A percentile compares a stretch with the other conserved stretches of the same genome.
Evolutionary conservation across 129 eudicot genomes (phyloP).

Genomic region (Artemisia argyi): DNA sequence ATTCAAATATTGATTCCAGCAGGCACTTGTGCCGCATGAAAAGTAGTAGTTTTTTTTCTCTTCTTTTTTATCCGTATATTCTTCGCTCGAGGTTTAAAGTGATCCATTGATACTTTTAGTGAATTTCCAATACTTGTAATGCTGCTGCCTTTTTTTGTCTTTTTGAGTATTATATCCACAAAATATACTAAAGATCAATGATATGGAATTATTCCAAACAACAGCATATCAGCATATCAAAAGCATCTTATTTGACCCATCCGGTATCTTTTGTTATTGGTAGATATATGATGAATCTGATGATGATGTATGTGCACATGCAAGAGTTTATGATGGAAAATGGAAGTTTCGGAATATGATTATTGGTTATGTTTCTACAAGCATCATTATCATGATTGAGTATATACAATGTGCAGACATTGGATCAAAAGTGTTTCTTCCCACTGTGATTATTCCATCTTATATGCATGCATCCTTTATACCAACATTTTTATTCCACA

Average conservation of each 20-base stretch:
- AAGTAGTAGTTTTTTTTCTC: conserved; percentile 7
- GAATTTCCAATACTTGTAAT: background rate
- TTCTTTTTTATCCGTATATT: conserved; percentile 11
- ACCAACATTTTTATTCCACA: conserved; percentile 26
- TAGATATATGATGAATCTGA: conserved; percentile 21
- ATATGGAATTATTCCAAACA: background rate
- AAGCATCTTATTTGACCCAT: background rate
- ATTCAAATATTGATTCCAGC: conserved; percentile 13
- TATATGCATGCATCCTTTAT: conserved; percentile 16
- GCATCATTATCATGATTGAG: conserved; percentile 21
- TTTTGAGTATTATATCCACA: background rate
- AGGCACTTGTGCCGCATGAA: conserved; percentile 24
- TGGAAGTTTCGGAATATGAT: conserved; percentile 30
- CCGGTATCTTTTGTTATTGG: background rate
- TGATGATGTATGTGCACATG: conserved; percentile 23
- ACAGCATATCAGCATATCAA: background rate
- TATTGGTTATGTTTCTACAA: conserved; percentile 24
- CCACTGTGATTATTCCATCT: conserved; percentile 21
- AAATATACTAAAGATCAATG: background rate
- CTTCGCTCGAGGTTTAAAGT: conserved; percentile 25
- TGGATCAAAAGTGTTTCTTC: conserved; percentile 28
- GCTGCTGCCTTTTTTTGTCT: background rate
- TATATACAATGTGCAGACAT: conserved; percentile 24
- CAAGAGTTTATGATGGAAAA: conserved; percentile 15
- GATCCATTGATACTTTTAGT: conserved; percentile 19